phyloP scores from a whole-genome alignment of 768 basidiomycete genomes.

The Pleurotus pulmonarius region DNA sequence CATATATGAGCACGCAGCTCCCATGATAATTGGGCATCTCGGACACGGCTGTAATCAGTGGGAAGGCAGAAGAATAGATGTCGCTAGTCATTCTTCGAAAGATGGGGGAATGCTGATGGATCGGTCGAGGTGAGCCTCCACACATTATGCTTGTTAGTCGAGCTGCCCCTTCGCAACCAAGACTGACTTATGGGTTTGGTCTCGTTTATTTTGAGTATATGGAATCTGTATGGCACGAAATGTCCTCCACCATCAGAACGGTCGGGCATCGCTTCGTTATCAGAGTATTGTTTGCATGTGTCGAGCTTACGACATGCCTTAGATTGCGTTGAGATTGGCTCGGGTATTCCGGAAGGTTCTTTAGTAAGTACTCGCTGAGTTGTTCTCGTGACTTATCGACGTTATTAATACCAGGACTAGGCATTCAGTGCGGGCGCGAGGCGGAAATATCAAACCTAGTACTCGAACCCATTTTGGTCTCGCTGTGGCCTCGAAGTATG shows the following conservation, averaged over 20 bases:
- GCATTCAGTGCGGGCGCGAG: not conserved
- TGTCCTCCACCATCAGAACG: not conserved
- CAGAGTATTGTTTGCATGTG: not conserved
- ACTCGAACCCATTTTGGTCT: not conserved
- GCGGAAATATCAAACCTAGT: not conserved
- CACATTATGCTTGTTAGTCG: not conserved
- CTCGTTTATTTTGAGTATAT: not conserved
- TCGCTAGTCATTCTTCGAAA: not conserved
- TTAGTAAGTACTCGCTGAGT: no score
- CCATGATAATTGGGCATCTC: constrained; percentile 2
- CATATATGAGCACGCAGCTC: constrained; percentile 1
- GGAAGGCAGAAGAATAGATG: not conserved
- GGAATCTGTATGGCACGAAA: not conserved
- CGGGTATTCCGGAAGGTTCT: constrained; percentile 5
- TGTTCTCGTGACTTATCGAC: not conserved
- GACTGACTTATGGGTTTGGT: not conserved
- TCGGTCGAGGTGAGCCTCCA: not conserved
- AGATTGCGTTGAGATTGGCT: constrained; percentile 8
- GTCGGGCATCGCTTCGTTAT: not conserved
- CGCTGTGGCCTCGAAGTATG: not conserved
- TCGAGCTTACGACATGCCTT: not conserved
- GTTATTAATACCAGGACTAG: not conserved
- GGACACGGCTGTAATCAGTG: constrained; percentile 3
- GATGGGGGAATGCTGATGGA: not conserved
- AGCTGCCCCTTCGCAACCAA: not conserved